Percentiles rank a stretch among this genome's conserved stretches.
Evolutionary conservation across 495 filamentous ascomycete species (phyloP).

Genomic region (Penicillium mononematosum): DNA sequence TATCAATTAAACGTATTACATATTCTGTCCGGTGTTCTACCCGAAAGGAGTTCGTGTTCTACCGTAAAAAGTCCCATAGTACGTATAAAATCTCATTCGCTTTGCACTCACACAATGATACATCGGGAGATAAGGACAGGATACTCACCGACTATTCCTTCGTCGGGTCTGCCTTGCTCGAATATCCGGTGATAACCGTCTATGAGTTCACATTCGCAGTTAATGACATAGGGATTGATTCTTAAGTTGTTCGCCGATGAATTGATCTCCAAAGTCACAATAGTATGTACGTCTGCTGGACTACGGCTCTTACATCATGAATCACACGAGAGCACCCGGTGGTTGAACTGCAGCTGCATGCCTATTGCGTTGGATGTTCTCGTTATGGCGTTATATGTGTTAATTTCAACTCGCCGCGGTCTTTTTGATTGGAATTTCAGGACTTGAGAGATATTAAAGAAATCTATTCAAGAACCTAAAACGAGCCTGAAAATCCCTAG

Average conservation of each 20-base stretch:
- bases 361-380: neutral
- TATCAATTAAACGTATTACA: neutral
- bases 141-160: slow-evolving; percentile 9
- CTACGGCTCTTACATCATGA: slow-evolving; percentile 2
- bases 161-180: neutral
- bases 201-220: neutral
- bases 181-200: slow-evolving; percentile 6
- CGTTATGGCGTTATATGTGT: neutral
- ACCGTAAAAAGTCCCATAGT: neutral
- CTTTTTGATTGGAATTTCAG: neutral
- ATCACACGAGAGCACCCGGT: neutral
- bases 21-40: neutral
- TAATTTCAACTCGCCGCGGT: neutral
- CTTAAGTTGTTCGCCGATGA: slow-evolving; percentile 3
- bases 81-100: neutral
- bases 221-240: neutral
- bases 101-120: neutral
- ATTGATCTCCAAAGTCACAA: neutral
- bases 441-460: neutral
- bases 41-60: no score
- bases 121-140: neutral
- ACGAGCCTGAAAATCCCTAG: no score
- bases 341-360: slow-evolving; percentile 2
- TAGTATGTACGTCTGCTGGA: neutral
- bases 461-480: neutral